Base-by-base conservation (phyloP, 176 grass and related monocot species). In the Olyra latifolia region DNA sequence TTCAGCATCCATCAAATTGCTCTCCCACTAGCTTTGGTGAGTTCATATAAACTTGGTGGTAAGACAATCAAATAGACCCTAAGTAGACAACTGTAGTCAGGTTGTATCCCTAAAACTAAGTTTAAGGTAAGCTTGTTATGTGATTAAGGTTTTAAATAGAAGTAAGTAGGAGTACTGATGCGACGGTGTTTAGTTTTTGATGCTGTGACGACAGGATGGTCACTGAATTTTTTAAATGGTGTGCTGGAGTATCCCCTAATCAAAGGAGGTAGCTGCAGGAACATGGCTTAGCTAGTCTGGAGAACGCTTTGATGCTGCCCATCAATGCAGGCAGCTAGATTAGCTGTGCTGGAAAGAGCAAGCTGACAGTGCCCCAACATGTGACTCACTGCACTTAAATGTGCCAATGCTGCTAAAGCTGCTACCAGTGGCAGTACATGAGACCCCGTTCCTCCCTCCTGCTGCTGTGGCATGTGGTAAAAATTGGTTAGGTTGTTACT, bases 281-380 rank as follows among this genome's bases (percentile, higher is more conserved):
- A 75, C 84, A 62, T 82, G 85, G 62, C 29, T 72, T 76, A 30
- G 77, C 70, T 76, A 42, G 77, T 70, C 84, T 81, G 77, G 69
- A 86, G 67, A 27, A 59, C 54, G 65, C 72, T 45, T 35, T 35
- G 32, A 35, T 35, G 83, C 83, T 32, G 52, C 52, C n/a, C 19
- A 8, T n/a, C 20, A 10, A 27, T 13, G 56, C 24, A 27, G 56
- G 25, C 15, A 49, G 47, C 47, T 49, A 49, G 47, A 14, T 49
- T 14, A 16, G 16, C 15, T 35, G 42, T 29, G 78, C 78, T 87
- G 85, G 78, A 82, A 87, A 87, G 77, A 28, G 15, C 54, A n/a
- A 6, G 65, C 74, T 62, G 54, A 41, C 77, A 60, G 58, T 68
- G 76, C 29, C 70, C 67, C 40, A 24, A 47, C 84, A 87, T 87